Evolutionary conservation across 2,329 filamentous ascomycete genomes (phyloP).

Genomic region (Atkinsonella hypoxylon): DNA sequence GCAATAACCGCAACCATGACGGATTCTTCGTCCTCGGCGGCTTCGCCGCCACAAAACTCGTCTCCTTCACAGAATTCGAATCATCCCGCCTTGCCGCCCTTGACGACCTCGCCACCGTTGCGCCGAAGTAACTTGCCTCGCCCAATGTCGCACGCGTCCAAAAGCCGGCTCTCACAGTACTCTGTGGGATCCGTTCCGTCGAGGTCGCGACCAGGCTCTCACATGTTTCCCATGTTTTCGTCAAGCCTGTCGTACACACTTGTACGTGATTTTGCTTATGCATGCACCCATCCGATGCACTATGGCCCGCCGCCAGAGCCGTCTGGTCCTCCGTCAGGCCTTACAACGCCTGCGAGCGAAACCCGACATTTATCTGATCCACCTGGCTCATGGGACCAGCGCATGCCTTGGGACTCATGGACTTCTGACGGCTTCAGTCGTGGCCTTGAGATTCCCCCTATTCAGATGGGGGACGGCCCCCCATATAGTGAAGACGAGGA

Average conservation of each 20-base stretch:
- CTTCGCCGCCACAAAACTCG: conserved; percentile 38
- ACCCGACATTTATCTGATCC: conserved; percentile 72
- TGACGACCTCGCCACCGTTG: conserved; percentile 44
- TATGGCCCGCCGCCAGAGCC: conserved; percentile 80
- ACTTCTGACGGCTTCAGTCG: conserved; percentile 41
- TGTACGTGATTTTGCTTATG: conserved; percentile 94
- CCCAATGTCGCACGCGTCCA: conserved; percentile 66
- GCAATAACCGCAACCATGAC: conserved; percentile 42
- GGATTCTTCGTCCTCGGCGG: conserved; percentile 40
- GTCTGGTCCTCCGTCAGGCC: conserved; percentile 57
- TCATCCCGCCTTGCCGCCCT: conserved; percentile 41
- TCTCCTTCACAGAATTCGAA: conserved; percentile 36
- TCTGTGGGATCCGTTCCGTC: conserved; percentile 57
- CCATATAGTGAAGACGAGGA: conserved; percentile 96
- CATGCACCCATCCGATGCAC: conserved; percentile 70
- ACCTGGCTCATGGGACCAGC: conserved; percentile 62
- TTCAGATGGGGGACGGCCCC: conserved; percentile 76
- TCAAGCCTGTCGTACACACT: conserved; percentile 80
- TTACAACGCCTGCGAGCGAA: conserved; percentile 79
- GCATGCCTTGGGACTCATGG: conserved; percentile 48
- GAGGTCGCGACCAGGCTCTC: conserved; percentile 69
- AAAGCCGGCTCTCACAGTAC: conserved; percentile 74
- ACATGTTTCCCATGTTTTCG: conserved; percentile 70
- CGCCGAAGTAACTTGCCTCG: conserved; percentile 49
- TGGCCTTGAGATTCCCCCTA: conserved; percentile 63